Percentiles rank a stretch among this genome's conserved stretches.
Evolutionary conservation across 345 rosid genomes (phyloP).

Genomic region (Adansonia digitata): DNA sequence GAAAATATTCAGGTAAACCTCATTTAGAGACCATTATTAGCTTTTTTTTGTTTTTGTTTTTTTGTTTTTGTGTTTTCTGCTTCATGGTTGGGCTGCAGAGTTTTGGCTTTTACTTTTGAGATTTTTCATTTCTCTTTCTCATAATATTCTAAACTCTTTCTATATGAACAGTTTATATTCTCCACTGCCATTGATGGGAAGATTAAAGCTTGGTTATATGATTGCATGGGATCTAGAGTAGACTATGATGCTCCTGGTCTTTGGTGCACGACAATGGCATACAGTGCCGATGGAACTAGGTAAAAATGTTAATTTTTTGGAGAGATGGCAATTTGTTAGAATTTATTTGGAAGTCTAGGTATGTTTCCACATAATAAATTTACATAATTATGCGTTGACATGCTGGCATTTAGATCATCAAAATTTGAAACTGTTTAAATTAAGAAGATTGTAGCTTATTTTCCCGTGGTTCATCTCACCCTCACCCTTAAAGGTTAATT

Average conservation of each 20-base stretch:
- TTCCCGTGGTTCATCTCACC: not conserved
- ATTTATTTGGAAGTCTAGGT: not conserved
- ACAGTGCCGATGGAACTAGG: slow-evolving; percentile 87
- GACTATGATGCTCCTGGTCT: slow-evolving; percentile 92
- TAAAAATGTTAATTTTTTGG: slow-evolving; percentile 14
- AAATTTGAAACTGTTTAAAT: not conserved
- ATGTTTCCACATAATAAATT: not conserved
- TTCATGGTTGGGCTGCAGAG: not conserved
- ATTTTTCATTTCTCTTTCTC: not conserved
- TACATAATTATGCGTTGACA: not conserved
- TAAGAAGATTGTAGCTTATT: not conserved
- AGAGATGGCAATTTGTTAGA: not conserved
- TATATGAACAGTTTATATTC: slow-evolving; percentile 61
- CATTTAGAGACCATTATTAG: no score
- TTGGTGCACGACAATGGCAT: slow-evolving; percentile 72
- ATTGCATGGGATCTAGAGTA: slow-evolving; percentile 71
- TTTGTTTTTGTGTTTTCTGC: not conserved
- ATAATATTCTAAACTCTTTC: not conserved
- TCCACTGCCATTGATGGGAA: slow-evolving; percentile 91
- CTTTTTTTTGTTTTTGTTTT: no score
- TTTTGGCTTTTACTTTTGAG: not conserved
- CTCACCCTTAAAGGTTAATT: not conserved
- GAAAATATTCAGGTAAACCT: slow-evolving; percentile 28
- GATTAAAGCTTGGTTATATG: slow-evolving; percentile 90
- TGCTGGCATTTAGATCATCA: not conserved